These are phyloP conservation scores for Coemansia sp. DNA, from an alignment of 192 early-diverging fungal genomes.

Conservation along the genomic window DNA sequence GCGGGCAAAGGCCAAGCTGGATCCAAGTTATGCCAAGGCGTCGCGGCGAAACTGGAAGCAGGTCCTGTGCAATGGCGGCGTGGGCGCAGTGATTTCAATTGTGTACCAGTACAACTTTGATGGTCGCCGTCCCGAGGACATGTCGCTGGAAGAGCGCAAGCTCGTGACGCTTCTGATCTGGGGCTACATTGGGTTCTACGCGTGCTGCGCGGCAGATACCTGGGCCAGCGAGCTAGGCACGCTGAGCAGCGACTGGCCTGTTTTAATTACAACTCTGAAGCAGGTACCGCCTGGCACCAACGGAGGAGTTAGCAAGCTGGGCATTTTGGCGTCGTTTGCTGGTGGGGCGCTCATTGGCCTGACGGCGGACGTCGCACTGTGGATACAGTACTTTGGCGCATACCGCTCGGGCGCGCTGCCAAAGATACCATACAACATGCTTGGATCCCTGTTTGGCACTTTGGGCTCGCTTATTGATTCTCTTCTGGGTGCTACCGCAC, in stretches of 20 bases:
- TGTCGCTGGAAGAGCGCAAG: constrained; percentile 19
- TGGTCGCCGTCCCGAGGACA: constrained; percentile 23
- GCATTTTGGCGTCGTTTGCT: constrained; percentile 73
- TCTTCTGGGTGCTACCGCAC: constrained; percentile 80
- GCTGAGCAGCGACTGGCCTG: constrained; percentile 71
- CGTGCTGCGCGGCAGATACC: constrained; percentile 71
- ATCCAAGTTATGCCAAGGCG: constrained; percentile 46
- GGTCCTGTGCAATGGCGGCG: constrained; percentile 62
- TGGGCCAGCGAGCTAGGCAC: constrained; percentile 93
- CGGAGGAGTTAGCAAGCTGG: constrained; percentile 78
- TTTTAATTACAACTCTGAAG: constrained; percentile 79
- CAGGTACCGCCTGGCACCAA: constrained; percentile 91
- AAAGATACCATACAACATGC: constrained; percentile 47
- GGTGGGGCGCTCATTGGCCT: constrained; percentile 77
- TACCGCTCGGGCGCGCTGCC: constrained; percentile 31
- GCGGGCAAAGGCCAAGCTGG: constrained; percentile 39
- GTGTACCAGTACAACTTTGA: constrained; percentile 49
- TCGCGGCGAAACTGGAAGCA: constrained; percentile 63
- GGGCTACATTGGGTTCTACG: constrained; percentile 64
- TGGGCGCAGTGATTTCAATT: constrained; percentile 46
- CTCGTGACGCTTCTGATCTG: constrained; percentile 56
- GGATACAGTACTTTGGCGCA: constrained; percentile 53
- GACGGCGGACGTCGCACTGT: constrained; percentile 58
- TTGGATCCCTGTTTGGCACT: constrained; percentile 69
- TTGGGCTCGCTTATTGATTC: constrained; percentile 84